Conservation (phyloP, 192 early-diverging fungal genomes). For the Linderina pennispora region DNA sequence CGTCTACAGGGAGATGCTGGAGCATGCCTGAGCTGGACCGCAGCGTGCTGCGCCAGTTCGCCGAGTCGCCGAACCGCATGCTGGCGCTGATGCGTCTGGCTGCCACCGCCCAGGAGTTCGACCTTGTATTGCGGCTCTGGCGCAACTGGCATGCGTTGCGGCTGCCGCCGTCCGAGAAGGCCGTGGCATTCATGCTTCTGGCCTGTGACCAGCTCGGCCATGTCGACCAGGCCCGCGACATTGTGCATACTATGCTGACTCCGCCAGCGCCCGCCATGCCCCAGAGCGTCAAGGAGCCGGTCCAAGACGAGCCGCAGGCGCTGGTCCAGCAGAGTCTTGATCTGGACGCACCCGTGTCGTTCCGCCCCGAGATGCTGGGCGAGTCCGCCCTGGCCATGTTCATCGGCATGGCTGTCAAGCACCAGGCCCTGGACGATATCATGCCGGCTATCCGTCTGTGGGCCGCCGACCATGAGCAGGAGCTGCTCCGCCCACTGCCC, state of each 20-base stretch:
- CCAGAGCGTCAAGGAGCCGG: no score
- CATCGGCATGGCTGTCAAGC: constrained; percentile 31
- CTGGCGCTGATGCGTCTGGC: constrained; percentile 15
- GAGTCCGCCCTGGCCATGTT: constrained; percentile 26
- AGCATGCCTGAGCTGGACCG: constrained; percentile 10
- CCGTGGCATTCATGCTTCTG: constrained; percentile 17
- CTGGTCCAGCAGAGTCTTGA: neutral
- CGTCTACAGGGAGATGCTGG: constrained; percentile 33
- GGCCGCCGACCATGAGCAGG: neutral
- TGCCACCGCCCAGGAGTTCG: constrained; percentile 18
- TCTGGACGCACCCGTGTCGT: neutral
- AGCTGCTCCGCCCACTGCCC: neutral
- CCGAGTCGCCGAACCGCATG: constrained; percentile 5
- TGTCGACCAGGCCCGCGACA: constrained; percentile 8
- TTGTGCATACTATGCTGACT: constrained; percentile 15
- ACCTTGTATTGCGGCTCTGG: constrained; percentile 18
- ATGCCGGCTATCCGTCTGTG: constrained; percentile 15
- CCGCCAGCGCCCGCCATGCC: neutral
- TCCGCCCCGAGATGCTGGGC: constrained; percentile 10
- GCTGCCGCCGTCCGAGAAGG: constrained; percentile 7
- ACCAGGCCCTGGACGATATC: constrained; percentile 11
- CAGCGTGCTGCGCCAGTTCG: constrained; percentile 8
- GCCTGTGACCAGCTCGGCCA: constrained; percentile 40
- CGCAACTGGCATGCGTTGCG: constrained; percentile 17
- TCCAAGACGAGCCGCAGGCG: neutral